phyloP scores from a whole-genome alignment of 2,329 filamentous ascomycete genomes.

The Cytospora chrysosperma region DNA sequence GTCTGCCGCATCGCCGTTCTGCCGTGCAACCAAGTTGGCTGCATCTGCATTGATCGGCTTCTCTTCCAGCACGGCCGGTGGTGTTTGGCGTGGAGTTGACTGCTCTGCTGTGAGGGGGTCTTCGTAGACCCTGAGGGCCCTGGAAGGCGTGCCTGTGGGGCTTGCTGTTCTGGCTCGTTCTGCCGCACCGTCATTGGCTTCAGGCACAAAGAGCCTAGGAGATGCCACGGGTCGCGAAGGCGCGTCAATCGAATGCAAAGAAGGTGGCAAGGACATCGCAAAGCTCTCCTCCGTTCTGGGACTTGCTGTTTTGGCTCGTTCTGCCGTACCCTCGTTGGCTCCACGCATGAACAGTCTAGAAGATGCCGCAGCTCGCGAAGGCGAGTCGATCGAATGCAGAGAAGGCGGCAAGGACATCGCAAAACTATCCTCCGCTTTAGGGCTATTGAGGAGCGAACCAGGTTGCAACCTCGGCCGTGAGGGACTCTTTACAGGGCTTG shows the following conservation, averaged over 20 bases:
- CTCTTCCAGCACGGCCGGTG: slow-evolving; percentile 57
- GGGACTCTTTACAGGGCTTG: slow-evolving; percentile 34
- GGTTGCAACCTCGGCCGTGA: slow-evolving; percentile 31
- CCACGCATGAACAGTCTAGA: slow-evolving; percentile 21
- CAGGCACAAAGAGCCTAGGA: slow-evolving; percentile 21
- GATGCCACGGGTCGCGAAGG: slow-evolving; percentile 12
- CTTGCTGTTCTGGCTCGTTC: slow-evolving; percentile 12
- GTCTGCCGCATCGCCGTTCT: slow-evolving; percentile 22
- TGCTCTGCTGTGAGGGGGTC: slow-evolving; percentile 57
- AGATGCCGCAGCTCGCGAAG: slow-evolving; percentile 8
- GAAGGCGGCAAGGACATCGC: slow-evolving; percentile 52
- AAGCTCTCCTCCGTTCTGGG: slow-evolving; percentile 54
- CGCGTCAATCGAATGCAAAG: slow-evolving; percentile 33
- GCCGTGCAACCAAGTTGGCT: slow-evolving; percentile 32
- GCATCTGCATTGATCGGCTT: slow-evolving; percentile 59
- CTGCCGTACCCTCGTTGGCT: background rate
- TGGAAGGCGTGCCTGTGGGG: slow-evolving; percentile 33
- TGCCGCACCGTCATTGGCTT: background rate
- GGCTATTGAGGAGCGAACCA: slow-evolving; percentile 36
- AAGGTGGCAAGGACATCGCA: slow-evolving; percentile 50
- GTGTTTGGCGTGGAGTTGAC: slow-evolving; percentile 32
- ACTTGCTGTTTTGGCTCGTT: slow-evolving; percentile 33
- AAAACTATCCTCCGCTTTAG: slow-evolving; percentile 53
- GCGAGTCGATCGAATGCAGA: slow-evolving; percentile 29
- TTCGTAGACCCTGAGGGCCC: slow-evolving; percentile 58